Conservation (phyloP, 2,329 filamentous ascomycete species). For the Trichoderma breve region DNA sequence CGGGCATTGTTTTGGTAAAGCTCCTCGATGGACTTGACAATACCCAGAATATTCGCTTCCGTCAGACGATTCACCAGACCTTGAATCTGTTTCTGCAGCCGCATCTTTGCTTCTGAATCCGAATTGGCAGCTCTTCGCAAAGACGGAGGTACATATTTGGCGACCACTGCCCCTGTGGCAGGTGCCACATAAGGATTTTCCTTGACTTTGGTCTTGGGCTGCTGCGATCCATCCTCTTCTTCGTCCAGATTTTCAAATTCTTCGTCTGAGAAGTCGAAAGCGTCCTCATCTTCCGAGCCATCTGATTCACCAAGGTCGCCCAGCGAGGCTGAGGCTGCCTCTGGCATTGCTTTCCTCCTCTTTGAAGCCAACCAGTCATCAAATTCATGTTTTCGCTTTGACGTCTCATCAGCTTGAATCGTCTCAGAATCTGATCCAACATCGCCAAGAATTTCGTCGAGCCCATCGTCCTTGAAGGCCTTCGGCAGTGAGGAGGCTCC, state of each 20-base stretch:
- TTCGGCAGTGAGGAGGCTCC: conserved; percentile 71
- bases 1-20: conserved; percentile 81
- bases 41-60: conserved; percentile 83
- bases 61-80: conserved; percentile 91
- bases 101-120: conserved; percentile 64
- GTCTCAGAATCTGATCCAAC: conserved; percentile 48
- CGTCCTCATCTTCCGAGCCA: conserved; percentile 25
- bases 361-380: conserved; percentile 62
- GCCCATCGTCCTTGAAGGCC: conserved; percentile 75
- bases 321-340: background rate
- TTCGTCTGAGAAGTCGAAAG: conserved; percentile 30
- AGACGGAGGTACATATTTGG: conserved; percentile 89
- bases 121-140: conserved; percentile 62
- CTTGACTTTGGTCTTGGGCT: conserved; percentile 48
- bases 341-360: conserved; percentile 29
- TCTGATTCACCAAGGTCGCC: conserved; percentile 28
- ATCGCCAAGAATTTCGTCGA: conserved; percentile 74
- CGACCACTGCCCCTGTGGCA: conserved; percentile 41
- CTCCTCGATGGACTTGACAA: conserved; percentile 76
- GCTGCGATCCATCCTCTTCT: conserved; percentile 27
- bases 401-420: conserved; percentile 52
- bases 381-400: conserved; percentile 58
- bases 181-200: conserved; percentile 93
- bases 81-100: conserved; percentile 76
- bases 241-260: conserved; percentile 32